Evolutionary conservation across 306 rosid species (phyloP).

Genomic region (Echinosophora koreensis): DNA sequence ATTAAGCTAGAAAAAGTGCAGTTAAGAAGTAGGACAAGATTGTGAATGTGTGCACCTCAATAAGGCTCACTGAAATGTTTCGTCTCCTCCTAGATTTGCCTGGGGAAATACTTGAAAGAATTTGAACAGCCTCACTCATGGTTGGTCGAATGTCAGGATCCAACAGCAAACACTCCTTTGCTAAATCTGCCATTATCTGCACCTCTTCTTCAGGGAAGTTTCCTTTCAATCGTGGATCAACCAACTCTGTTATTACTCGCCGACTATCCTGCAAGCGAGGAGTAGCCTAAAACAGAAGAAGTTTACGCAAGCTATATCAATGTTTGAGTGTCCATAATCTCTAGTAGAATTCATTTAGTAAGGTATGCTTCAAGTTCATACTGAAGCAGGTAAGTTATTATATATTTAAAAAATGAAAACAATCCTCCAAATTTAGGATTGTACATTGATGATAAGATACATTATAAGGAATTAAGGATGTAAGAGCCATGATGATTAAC

Average conservation of each 20-base stretch:
- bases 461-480: background rate
- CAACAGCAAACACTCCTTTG: constrained; percentile 90
- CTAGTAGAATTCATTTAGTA: constrained; percentile 24
- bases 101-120: constrained; percentile 80
- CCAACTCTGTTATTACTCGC: constrained; percentile 71
- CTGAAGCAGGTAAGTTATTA: background rate
- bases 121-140: constrained; percentile 96
- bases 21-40: constrained; percentile 16
- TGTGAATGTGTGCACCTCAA: constrained; percentile 63
- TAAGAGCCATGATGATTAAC: background rate
- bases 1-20: constrained; percentile 12
- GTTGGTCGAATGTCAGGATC: constrained; percentile 94
- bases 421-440: constrained; percentile 12
- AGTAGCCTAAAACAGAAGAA: constrained; percentile 70
- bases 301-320: constrained; percentile 29
- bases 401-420: background rate
- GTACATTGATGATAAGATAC: constrained; percentile 4
- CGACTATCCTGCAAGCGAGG: constrained; percentile 76
- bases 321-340: background rate
- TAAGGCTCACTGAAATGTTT: constrained; percentile 62
- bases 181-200: constrained; percentile 92
- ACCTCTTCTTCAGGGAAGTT: constrained; percentile 83
- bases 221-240: constrained; percentile 76
- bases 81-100: constrained; percentile 75
- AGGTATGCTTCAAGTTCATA: constrained; percentile 24